Evolutionary conservation across 495 filamentous ascomycete species (phyloP).

Genomic region (Halenospora varia): DNA sequence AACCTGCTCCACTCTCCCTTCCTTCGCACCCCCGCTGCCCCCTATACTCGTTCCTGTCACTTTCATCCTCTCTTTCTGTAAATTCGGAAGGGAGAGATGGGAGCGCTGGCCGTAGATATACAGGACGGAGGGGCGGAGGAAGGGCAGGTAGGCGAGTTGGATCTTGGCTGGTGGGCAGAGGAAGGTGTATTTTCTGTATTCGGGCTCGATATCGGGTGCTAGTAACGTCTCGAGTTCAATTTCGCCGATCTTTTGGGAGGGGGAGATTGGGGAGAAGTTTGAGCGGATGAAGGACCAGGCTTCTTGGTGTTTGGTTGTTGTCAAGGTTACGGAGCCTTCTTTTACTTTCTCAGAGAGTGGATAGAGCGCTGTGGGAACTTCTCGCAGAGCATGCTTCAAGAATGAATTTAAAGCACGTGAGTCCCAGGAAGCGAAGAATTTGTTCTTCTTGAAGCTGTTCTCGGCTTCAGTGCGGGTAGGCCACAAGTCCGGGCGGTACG

Average conservation of each 20-base stretch:
- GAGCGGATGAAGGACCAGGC: conserved; percentile 56
- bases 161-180: too few relatives aligned
- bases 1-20: conserved; percentile 60
- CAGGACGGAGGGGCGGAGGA: background rate
- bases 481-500: conserved; percentile 66
- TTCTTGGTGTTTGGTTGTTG: conserved; percentile 54
- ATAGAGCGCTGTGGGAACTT: conserved; percentile 54
- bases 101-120: background rate
- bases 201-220: background rate
- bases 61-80: conserved; percentile 41
- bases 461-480: conserved; percentile 54
- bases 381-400: conserved; percentile 57
- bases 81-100: background rate
- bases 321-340: conserved; percentile 38
- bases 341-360: conserved; percentile 31
- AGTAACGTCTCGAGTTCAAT: background rate
- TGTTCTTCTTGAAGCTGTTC: conserved; percentile 44
- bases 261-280: conserved; percentile 33
- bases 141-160: background rate
- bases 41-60: conserved; percentile 56
- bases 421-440: conserved; percentile 70
- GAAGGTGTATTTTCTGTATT: too few relatives aligned
- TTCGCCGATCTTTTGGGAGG: too few relatives aligned
- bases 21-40: conserved; percentile 55
- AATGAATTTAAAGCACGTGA: conserved; percentile 61